Percentiles rank a stretch among this genome's conserved stretches.
phyloP scores from a whole-genome alignment of 371 early-diverging fungal genomes.

The Mucor irregularis region DNA sequence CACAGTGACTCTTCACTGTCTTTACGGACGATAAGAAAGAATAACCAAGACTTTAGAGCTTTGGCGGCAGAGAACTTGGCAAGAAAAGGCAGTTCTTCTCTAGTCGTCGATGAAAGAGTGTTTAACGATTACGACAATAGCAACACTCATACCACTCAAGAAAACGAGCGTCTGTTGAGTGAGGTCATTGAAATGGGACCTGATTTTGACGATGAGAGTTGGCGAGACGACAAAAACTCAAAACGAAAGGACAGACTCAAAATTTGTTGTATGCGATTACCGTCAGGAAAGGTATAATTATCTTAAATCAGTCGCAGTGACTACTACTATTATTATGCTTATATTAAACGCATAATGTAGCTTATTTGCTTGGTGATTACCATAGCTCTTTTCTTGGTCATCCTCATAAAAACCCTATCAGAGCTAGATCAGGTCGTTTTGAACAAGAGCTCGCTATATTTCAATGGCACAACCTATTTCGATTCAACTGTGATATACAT shows the following conservation, averaged over 20 bases:
- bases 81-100: background rate
- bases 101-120: slow-evolving; percentile 6
- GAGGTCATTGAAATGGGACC: slow-evolving; percentile 16
- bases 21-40: slow-evolving; percentile 12
- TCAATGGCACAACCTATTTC: slow-evolving; percentile 71
- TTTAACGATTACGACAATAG: background rate
- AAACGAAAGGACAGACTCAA: background rate
- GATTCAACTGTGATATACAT: slow-evolving; percentile 75
- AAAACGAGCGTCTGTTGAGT: background rate
- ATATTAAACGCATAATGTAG: too few species aligned
- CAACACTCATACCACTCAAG: too few species aligned
- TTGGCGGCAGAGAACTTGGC: background rate
- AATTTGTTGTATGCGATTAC: too few species aligned
- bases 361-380: too few species aligned
- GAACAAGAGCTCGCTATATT: slow-evolving; percentile 18
- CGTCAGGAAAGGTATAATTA: too few species aligned
- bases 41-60: slow-evolving; percentile 3
- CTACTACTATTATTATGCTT: too few species aligned
- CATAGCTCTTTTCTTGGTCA: too few species aligned
- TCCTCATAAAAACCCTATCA: too few species aligned
- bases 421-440: background rate
- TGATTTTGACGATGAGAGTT: background rate
- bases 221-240: background rate
- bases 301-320: too few species aligned
- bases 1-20: slow-evolving; percentile 11